Conservation (phyloP, 768 basidiomycete genomes). For the Lactifluus hygrophoroides region DNA sequence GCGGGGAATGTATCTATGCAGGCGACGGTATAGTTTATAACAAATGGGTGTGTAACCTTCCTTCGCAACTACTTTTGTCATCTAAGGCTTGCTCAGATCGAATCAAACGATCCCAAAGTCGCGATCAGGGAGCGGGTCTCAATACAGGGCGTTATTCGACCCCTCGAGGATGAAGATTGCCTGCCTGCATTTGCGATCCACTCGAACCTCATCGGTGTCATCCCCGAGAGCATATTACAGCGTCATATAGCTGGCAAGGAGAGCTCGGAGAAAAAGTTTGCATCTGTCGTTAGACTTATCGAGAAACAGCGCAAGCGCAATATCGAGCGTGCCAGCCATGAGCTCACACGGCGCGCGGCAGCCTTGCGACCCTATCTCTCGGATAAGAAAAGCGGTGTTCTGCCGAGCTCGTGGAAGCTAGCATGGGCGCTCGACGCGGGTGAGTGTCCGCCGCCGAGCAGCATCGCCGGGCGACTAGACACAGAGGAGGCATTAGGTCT, state of each 20-base stretch:
- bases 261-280: constrained; percentile 61
- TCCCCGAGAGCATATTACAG: constrained; percentile 65
- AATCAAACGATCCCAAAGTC: constrained; percentile 30
- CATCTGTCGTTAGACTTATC: constrained; percentile 42
- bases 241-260: constrained; percentile 62
- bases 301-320: constrained; percentile 57
- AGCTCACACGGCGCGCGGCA: constrained; percentile 54
- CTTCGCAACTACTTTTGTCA: neutral
- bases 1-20: constrained; percentile 30
- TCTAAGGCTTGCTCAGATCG: neutral
- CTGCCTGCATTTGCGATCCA: constrained; percentile 59
- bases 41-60: constrained; percentile 31
- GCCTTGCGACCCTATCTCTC: constrained; percentile 27
- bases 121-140: constrained; percentile 93
- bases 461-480: constrained; percentile 79
- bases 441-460: constrained; percentile 85
- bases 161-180: constrained; percentile 63
- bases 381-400: constrained; percentile 30
- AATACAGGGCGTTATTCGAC: constrained; percentile 63
- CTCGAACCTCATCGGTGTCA: constrained; percentile 54
- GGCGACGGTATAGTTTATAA: constrained; percentile 55
- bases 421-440: constrained; percentile 66
- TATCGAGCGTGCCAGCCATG: constrained; percentile 25
- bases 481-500: constrained; percentile 66
- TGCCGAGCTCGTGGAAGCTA: constrained; percentile 65